phyloP scores from a whole-genome alignment of 169 alveolate genomes.

The Eimeria acervulina region DNA sequence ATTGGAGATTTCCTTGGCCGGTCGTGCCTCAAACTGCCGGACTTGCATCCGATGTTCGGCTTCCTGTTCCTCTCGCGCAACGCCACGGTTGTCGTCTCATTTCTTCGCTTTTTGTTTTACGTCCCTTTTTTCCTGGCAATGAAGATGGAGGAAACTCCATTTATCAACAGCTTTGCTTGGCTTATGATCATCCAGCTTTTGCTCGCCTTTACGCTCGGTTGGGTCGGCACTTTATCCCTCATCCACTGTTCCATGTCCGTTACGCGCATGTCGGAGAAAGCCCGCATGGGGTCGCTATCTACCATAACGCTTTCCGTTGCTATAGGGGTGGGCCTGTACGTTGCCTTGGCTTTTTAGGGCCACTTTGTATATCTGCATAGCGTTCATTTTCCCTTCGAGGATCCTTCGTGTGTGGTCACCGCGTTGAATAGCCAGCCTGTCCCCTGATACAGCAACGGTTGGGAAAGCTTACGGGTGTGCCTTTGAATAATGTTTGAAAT shows the following conservation, averaged over 20 bases:
- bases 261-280: slow-evolving; percentile 63
- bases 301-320: slow-evolving; percentile 41
- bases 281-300: slow-evolving; percentile 73
- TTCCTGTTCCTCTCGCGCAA: slow-evolving; percentile 74
- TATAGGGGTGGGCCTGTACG: slow-evolving; percentile 41
- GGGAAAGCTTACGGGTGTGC: neutral
- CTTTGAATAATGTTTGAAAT: neutral
- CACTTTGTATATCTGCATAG: neutral
- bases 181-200: slow-evolving; percentile 16
- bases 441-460: neutral
- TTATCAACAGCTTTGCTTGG: slow-evolving; percentile 73
- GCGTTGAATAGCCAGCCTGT: neutral
- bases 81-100: slow-evolving; percentile 15
- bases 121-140: slow-evolving; percentile 63
- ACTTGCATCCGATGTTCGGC: slow-evolving; percentile 10
- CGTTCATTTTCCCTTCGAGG: neutral
- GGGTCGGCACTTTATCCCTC: slow-evolving; percentile 61
- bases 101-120: slow-evolving; percentile 51
- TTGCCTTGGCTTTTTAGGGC: slow-evolving; percentile 50
- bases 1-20: slow-evolving; percentile 78
- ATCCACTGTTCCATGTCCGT: slow-evolving; percentile 70
- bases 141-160: slow-evolving; percentile 57
- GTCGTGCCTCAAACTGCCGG: slow-evolving; percentile 15
- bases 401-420: neutral
- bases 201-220: slow-evolving; percentile 78